Percentiles rank a stretch among this genome's conserved stretches.
These are phyloP conservation scores for Trichoderma sp. DNA, from an alignment of 2,329 filamentous ascomycete species.

Conservation along the genomic window DNA sequence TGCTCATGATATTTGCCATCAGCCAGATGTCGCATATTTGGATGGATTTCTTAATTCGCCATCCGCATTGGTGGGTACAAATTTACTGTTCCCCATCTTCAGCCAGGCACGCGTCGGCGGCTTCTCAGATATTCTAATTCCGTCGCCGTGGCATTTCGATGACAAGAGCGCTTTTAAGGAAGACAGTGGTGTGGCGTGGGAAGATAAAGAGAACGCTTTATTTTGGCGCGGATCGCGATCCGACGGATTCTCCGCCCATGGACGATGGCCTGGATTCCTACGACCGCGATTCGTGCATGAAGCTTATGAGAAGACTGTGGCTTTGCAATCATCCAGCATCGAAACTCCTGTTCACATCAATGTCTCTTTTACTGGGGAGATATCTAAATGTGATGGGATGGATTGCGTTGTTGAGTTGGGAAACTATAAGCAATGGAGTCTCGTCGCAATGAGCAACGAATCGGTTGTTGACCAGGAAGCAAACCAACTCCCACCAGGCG, in stretches of 20 bases:
- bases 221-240: slow-evolving; percentile 63
- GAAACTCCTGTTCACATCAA: slow-evolving; percentile 34
- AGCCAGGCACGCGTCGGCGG: slow-evolving; percentile 56
- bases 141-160: slow-evolving; percentile 59
- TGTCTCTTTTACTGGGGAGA: slow-evolving; percentile 42
- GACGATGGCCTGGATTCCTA: slow-evolving; percentile 63
- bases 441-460: slow-evolving; percentile 25
- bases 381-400: slow-evolving; percentile 45
- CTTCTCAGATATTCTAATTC: slow-evolving; percentile 55
- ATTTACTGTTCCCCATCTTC: slow-evolving; percentile 55
- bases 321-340: slow-evolving; percentile 27
- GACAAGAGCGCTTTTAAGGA: slow-evolving; percentile 55
- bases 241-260: slow-evolving; percentile 42
- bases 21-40: slow-evolving; percentile 49
- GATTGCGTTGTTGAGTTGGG: slow-evolving; percentile 41
- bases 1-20: slow-evolving; percentile 53
- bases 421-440: slow-evolving; percentile 45
- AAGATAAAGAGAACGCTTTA: slow-evolving; percentile 49
- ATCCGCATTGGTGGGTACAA: slow-evolving; percentile 53
- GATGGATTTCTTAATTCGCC: slow-evolving; percentile 55
- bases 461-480: background rate
- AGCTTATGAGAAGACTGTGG: slow-evolving; percentile 46
- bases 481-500: background rate
- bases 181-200: slow-evolving; percentile 49
- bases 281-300: slow-evolving; percentile 65